Percentiles rank a stretch among this genome's conserved stretches.
Evolutionary conservation across 257 asterid genomes (phyloP).

Genomic region (Salvia splendens): DNA sequence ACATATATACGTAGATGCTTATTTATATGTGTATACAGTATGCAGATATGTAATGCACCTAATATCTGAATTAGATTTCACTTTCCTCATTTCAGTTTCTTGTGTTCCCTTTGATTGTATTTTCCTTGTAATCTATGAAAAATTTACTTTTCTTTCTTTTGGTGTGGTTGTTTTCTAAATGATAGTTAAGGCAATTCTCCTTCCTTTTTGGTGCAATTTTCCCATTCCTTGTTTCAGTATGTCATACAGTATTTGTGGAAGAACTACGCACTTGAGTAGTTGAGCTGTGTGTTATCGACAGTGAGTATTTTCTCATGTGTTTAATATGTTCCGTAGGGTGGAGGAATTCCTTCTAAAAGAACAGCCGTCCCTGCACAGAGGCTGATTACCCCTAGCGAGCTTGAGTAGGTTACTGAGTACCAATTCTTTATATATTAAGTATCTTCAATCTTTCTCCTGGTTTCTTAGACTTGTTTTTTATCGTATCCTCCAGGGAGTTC

Average conservation of each 20-base stretch:
- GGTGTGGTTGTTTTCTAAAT: not conserved
- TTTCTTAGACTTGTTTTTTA: slow-evolving; percentile 27
- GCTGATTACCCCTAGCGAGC: slow-evolving; percentile 87
- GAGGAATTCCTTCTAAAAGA: slow-evolving; percentile 73
- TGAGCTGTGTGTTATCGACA: not conserved
- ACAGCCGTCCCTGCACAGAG: slow-evolving; percentile 77
- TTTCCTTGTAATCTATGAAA: not conserved
- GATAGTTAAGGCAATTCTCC: not conserved
- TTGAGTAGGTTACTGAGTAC: slow-evolving; percentile 63
- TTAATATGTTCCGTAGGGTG: slow-evolving; percentile 58
- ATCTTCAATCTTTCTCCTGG: slow-evolving; percentile 22
- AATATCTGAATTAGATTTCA: slow-evolving; percentile 2
- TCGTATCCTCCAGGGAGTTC: slow-evolving; percentile 61
- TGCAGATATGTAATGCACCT: slow-evolving; percentile 9
- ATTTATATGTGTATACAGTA: not conserved
- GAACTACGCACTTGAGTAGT: not conserved
- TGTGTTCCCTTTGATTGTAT: not conserved
- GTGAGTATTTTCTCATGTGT: slow-evolving; percentile 20
- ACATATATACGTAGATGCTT: not conserved
- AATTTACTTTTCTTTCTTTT: not conserved
- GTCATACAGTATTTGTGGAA: not conserved
- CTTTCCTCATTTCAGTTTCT: not conserved
- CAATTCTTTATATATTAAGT: not conserved
- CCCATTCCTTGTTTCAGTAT: not conserved
- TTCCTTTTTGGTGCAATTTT: not conserved